Conservation (phyloP, 2,329 filamentous ascomycete genomes). For the Thyridium curvatum region DNA sequence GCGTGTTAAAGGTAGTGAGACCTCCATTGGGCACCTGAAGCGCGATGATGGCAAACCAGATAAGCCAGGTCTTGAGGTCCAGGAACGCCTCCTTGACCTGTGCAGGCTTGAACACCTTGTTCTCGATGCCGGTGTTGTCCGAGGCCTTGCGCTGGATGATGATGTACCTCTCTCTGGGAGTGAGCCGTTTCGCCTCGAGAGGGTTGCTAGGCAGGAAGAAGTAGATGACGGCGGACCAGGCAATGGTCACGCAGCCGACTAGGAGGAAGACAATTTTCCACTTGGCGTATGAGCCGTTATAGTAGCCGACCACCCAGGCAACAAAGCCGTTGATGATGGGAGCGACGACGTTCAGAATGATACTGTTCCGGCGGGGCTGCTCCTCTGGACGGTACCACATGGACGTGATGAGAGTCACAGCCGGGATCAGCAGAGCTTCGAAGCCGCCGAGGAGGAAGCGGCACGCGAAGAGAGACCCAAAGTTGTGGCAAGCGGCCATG, state of each 20-base stretch:
- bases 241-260: slow-evolving; percentile 12
- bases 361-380: slow-evolving; percentile 17
- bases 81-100: slow-evolving; percentile 11
- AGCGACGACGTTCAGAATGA: slow-evolving; percentile 15
- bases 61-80: slow-evolving; percentile 15
- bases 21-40: slow-evolving; percentile 14
- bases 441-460: slow-evolving; percentile 15
- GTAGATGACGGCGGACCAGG: slow-evolving; percentile 14
- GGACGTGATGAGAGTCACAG: slow-evolving; percentile 12
- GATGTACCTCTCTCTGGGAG: slow-evolving; percentile 7
- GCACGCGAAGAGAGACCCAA: slow-evolving; percentile 12
- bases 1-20: slow-evolving; percentile 9
- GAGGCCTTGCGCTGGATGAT: slow-evolving; percentile 13
- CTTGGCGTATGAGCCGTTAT: slow-evolving; percentile 11
- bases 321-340: slow-evolving; percentile 17
- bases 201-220: slow-evolving; percentile 15
- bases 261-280: slow-evolving; percentile 20
- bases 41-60: slow-evolving; percentile 13
- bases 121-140: slow-evolving; percentile 14
- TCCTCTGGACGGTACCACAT: slow-evolving; percentile 17
- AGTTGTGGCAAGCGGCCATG: slow-evolving; percentile 12
- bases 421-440: slow-evolving; percentile 13
- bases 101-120: slow-evolving; percentile 10
- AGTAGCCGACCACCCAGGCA: slow-evolving; percentile 14
- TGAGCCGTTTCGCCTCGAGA: slow-evolving; percentile 8